Conservation (phyloP, 257 asterid genomes). For the Penstemon newberryi region DNA sequence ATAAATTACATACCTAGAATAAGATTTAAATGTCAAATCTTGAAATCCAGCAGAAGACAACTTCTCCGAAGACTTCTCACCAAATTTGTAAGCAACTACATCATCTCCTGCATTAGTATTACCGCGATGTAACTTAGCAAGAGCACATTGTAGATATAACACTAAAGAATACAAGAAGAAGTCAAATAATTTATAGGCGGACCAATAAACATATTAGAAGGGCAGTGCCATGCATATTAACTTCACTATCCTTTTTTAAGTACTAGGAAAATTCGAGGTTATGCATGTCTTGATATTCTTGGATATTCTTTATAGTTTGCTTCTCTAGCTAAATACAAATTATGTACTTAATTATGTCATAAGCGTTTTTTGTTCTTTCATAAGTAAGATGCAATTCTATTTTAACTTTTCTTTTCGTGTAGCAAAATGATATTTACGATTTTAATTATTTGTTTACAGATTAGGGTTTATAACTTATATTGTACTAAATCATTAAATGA, state of each 20-base stretch:
- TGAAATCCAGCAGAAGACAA: constrained; percentile 58
- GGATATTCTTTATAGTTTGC: no score
- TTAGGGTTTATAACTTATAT: no score
- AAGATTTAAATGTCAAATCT: constrained; percentile 60
- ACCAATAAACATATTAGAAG: neutral
- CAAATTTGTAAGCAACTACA: constrained; percentile 64
- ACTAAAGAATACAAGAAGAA: neutral
- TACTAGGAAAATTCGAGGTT: no score
- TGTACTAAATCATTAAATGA: no score
- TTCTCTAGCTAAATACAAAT: no score
- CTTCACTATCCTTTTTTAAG: neutral
- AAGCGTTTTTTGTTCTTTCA: no score
- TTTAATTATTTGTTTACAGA: no score
- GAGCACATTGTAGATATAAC: neutral
- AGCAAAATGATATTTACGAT: no score
- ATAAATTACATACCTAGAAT: constrained; percentile 46
- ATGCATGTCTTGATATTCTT: no score
- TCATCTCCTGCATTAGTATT: constrained; percentile 63
- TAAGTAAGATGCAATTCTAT: no score
- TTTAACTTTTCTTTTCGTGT: no score
- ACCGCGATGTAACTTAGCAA: constrained; percentile 7
- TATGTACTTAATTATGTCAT: no score
- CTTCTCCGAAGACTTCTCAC: constrained; percentile 62
- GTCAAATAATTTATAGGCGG: neutral
- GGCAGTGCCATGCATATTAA: neutral